Evolutionary conservation across 192 early-diverging fungal genomes (phyloP), one percentile per base, ranked within the genome.

Genomic region (Globomyces pollinis-pini): DNA sequence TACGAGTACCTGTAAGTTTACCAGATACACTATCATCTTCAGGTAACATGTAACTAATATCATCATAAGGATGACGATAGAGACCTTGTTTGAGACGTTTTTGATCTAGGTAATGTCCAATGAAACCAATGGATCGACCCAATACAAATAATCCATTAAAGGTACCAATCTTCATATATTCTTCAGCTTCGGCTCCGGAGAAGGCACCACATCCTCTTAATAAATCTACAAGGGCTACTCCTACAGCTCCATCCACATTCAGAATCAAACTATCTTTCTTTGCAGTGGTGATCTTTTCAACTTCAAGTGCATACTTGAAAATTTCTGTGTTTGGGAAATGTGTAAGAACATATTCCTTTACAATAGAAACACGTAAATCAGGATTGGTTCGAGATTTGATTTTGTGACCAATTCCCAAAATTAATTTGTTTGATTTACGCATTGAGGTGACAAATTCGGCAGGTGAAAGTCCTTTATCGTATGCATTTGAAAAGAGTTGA

Each of bases 301-400:
- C 92, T 45, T 84, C 87, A 20, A 91, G 77, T 5, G 95, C 95
- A 72, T 94, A 98, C 75, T 91, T 86, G 62, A 98, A 81, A n/a
- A 90, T 83, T 23, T 89, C 90, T 23, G 83, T 86, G 12, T 73
- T 62, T 0, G 91, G 91, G 79, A 98, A 98, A 70, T 93, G 73
- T 43, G 80, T 75, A 68, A 83, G 78, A 55, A 91, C 93, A 67
- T 83, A 98, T 57, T 93, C 85, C 79, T 94, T 96, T 71, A 98
- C 89, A 61, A 98, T 85, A 50, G 86, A 78, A 3, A 98, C 95
- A 39, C 95, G 93, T 70, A 98, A 73, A 67, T 98, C 95, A 1
- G 95, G 95, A 84, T 98, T 98, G 59, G 91, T 95, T 59, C 95
- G 84, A 34, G 91, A 94, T 79, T 98, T 98, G 84, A 98, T 93